Conservation (phyloP, 148 eudicot species). For the Camellia lanceoleosa region DNA sequence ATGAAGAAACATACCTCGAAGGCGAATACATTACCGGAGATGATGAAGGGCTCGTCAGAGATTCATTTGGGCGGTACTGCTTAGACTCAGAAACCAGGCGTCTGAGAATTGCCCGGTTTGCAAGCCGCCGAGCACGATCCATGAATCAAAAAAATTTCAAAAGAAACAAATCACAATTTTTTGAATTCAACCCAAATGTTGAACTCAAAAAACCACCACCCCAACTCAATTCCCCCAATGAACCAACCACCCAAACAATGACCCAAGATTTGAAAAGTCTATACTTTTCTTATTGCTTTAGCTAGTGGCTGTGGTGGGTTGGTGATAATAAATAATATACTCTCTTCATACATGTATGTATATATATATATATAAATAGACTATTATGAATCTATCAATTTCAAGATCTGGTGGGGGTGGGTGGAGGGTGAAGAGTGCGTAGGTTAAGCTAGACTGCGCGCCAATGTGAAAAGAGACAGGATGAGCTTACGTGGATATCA, state of each 20-base stretch:
- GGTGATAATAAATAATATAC: conserved; percentile 20
- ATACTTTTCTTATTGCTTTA: not conserved
- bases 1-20: conserved; percentile 65
- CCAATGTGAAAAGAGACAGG: conserved; percentile 40
- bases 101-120: conserved; percentile 54
- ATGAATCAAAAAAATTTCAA: conserved; percentile 24
- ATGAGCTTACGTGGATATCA: conserved; percentile 23
- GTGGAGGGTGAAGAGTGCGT: conserved; percentile 25
- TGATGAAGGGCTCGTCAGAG: conserved; percentile 13
- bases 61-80: conserved; percentile 29
- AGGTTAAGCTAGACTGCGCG: conserved; percentile 20
- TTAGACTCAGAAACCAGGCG: conserved; percentile 51
- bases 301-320: conserved; percentile 32
- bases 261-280: not conserved
- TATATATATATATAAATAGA: not conserved
- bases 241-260: too few relatives aligned
- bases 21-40: conserved; percentile 21
- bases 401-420: conserved; percentile 38
- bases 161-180: not conserved
- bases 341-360: not conserved
- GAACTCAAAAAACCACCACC: not conserved
- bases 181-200: conserved; percentile 4
- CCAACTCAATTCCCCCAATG: not conserved
- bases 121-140: conserved; percentile 82
- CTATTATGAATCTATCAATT: conserved; percentile 1